Conservation (phyloP, 768 basidiomycete genomes). For the Terana coerulea region DNA sequence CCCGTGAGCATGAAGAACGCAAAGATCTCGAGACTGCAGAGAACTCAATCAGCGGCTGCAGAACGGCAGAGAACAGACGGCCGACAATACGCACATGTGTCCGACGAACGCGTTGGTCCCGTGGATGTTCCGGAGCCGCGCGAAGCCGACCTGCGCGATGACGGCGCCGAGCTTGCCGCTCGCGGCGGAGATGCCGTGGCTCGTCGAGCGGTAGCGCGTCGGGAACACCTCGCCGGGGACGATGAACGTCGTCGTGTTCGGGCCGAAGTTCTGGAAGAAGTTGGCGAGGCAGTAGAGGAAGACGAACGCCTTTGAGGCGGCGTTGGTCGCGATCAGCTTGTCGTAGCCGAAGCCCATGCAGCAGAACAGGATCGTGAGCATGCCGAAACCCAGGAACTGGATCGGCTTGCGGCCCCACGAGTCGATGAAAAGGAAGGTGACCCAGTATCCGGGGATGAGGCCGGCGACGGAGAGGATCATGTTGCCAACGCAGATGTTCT, state of each 20-base stretch:
- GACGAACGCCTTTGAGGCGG: conserved; percentile 30
- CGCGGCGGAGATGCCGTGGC: conserved; percentile 43
- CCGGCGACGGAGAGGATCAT: conserved; percentile 35
- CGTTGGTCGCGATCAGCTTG: conserved; percentile 23
- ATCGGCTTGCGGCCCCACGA: conserved; percentile 37
- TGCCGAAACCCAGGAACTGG: conserved; percentile 36
- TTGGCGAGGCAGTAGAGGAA: conserved; percentile 37
- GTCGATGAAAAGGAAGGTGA: conserved; percentile 35
- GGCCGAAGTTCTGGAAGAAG: conserved; percentile 44
- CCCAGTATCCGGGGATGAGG: conserved; percentile 37
- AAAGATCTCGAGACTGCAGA: conserved; percentile 37
- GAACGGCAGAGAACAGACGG: background rate
- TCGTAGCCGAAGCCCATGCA: conserved; percentile 26
- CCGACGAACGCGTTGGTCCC: conserved; percentile 28
- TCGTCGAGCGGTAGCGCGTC: conserved; percentile 40
- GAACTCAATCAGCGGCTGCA: background rate
- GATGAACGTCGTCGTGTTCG: conserved; percentile 42
- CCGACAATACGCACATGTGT: conserved; percentile 35
- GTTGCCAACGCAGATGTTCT: conserved; percentile 31
- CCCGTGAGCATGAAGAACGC: conserved; percentile 46
- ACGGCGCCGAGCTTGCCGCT: conserved; percentile 43
- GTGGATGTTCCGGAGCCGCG: conserved; percentile 33
- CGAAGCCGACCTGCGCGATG: conserved; percentile 35
- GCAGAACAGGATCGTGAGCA: conserved; percentile 30
- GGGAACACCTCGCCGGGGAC: conserved; percentile 43